Conservation (phyloP, 2,329 filamentous ascomycete genomes). For the Venturia effusa region DNA sequence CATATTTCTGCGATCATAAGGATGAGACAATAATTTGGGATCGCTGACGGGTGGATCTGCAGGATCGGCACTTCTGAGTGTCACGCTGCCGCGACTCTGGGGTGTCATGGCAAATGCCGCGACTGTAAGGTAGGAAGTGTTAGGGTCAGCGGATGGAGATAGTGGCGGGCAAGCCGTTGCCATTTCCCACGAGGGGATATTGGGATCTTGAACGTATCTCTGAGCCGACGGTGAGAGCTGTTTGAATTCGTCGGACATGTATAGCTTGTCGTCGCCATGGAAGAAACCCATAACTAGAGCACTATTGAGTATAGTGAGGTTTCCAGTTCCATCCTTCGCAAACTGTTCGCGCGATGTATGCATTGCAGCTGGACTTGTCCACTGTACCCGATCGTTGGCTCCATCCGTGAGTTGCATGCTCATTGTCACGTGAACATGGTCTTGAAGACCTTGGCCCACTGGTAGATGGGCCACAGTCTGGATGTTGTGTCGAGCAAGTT, state of each 20-base stretch:
- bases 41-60: constrained; percentile 41
- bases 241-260: constrained; percentile 36
- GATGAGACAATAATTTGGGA: constrained; percentile 41
- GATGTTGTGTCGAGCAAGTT: constrained; percentile 33
- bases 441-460: constrained; percentile 35
- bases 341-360: constrained; percentile 6
- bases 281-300: constrained; percentile 32
- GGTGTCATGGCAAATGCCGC: constrained; percentile 43
- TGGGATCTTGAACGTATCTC: constrained; percentile 35
- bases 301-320: constrained; percentile 15
- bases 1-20: constrained; percentile 43
- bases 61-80: constrained; percentile 42
- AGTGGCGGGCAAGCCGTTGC: constrained; percentile 27
- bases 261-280: constrained; percentile 31
- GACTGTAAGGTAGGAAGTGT: constrained; percentile 34
- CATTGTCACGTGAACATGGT: constrained; percentile 39
- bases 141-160: constrained; percentile 19
- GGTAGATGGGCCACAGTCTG: constrained; percentile 29
- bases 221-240: constrained; percentile 35
- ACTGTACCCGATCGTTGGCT: background rate
- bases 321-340: constrained; percentile 7
- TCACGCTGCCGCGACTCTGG: constrained; percentile 41
- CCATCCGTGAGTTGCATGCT: constrained; percentile 29
- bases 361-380: background rate
- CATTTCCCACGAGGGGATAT: constrained; percentile 48